Percentiles rank a stretch among this genome's conserved stretches.
phyloP scores from a whole-genome alignment of 2,329 filamentous ascomycete genomes.

The Berkeleyomyces basicola region DNA sequence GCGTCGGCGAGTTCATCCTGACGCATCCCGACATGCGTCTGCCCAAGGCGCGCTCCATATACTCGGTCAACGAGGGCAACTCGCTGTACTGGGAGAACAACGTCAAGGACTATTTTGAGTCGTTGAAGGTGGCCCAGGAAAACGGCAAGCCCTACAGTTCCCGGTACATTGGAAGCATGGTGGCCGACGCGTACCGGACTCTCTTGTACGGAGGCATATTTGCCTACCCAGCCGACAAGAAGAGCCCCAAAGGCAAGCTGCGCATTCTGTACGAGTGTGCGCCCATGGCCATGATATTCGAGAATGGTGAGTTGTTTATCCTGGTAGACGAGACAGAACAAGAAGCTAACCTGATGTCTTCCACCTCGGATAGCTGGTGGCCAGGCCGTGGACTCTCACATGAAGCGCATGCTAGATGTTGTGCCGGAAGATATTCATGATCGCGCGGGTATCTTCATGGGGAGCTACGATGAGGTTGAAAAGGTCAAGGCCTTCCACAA shows the following conservation, averaged over 20 bases:
- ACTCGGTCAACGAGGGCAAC: slow-evolving; percentile 98
- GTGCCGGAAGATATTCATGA: slow-evolving; percentile 90
- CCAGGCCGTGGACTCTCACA: slow-evolving; percentile 78
- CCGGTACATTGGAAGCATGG: slow-evolving; percentile 95
- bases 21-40: slow-evolving; percentile 90
- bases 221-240: slow-evolving; percentile 93
- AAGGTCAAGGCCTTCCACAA: slow-evolving; percentile 80
- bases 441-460: slow-evolving; percentile 87
- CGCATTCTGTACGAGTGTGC: slow-evolving; percentile 96
- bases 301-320: slow-evolving; percentile 59
- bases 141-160: slow-evolving; percentile 81
- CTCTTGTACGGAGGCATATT: slow-evolving; percentile 93
- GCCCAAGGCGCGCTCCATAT: slow-evolving; percentile 66
- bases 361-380: slow-evolving; percentile 52
- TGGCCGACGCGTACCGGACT: slow-evolving; percentile 93
- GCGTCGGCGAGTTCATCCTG: slow-evolving; percentile 95
- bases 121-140: slow-evolving; percentile 62
- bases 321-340: background rate
- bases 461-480: slow-evolving; percentile 85
- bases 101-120: slow-evolving; percentile 76
- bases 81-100: slow-evolving; percentile 87
- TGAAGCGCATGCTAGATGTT: slow-evolving; percentile 79
- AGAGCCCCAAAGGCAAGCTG: slow-evolving; percentile 96
- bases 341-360: slow-evolving; percentile 19
- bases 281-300: slow-evolving; percentile 97